Evolutionary conservation across 2,329 filamentous ascomycete species (phyloP).

Genomic region (Bretziella fagacearum): DNA sequence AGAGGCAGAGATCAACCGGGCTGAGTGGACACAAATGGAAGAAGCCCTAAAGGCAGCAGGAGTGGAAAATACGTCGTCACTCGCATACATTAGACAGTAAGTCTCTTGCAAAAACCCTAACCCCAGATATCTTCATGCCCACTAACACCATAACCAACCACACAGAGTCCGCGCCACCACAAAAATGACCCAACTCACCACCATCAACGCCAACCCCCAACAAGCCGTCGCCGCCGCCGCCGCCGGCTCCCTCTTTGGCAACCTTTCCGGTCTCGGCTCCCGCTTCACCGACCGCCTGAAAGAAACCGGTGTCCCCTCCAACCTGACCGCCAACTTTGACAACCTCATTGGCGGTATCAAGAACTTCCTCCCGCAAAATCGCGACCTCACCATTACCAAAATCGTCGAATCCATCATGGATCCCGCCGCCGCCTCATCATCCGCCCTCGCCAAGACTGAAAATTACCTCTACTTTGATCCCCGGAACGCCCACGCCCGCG

Average conservation of each 20-base stretch:
- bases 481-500: conserved; percentile 77
- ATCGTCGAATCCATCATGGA: conserved; percentile 99
- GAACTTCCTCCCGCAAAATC: conserved; percentile 91
- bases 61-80: conserved; percentile 50
- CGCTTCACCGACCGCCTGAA: conserved; percentile 88
- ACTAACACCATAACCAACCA: conserved; percentile 3
- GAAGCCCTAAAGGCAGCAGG: conserved; percentile 63
- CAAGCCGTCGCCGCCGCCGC: conserved; percentile 29
- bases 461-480: conserved; percentile 96
- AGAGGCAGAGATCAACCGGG: conserved; percentile 67
- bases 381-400: conserved; percentile 90
- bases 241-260: conserved; percentile 64
- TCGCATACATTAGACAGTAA: conserved; percentile 76
- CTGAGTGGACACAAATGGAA: conserved; percentile 74
- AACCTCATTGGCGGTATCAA: conserved; percentile 91
- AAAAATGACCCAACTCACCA: conserved; percentile 95
- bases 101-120: conserved; percentile 19
- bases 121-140: too few relatives aligned
- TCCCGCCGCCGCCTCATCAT: conserved; percentile 71
- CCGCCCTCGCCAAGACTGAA: conserved; percentile 89
- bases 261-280: conserved; percentile 81
- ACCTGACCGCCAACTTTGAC: conserved; percentile 65
- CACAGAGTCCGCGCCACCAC: conserved; percentile 74
- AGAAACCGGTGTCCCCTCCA: conserved; percentile 61
- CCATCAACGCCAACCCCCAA: conserved; percentile 55